Evolutionary conservation across 257 asterid species (phyloP).

Genomic region (Gynochthodes officinalis): DNA sequence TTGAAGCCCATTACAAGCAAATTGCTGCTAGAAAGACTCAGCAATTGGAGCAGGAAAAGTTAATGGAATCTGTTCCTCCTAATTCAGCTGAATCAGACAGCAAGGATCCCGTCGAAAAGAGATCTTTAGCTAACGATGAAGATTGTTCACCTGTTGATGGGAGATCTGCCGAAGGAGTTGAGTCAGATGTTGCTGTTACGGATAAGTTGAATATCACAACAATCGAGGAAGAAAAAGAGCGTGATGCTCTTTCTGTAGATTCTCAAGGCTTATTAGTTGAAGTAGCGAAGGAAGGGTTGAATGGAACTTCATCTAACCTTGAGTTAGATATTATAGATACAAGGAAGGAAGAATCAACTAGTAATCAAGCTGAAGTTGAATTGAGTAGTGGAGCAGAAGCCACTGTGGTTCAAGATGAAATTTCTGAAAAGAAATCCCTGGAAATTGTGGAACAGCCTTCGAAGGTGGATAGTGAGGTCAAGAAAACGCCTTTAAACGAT

Average conservation of each 20-base stretch:
- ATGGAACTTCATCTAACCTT: constrained; percentile 14
- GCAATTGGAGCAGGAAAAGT: constrained; percentile 60
- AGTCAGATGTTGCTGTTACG: constrained; percentile 20
- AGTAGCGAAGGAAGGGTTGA: constrained; percentile 33
- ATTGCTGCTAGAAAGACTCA: constrained; percentile 80
- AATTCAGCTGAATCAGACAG: constrained; percentile 27
- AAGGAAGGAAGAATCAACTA: constrained; percentile 28
- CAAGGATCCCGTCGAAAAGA: constrained; percentile 18
- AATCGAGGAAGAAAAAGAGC: constrained; percentile 11
- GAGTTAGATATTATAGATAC: constrained; percentile 27
- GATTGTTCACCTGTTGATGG: constrained; percentile 17
- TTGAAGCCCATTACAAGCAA: constrained; percentile 91
- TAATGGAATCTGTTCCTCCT: constrained; percentile 21
- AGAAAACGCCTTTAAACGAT: constrained; percentile 26
- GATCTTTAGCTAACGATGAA: constrained; percentile 20
- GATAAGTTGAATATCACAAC: constrained; percentile 4
- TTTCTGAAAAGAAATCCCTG: constrained; percentile 17
- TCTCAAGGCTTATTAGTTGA: constrained; percentile 21
- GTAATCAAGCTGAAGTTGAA: constrained; percentile 23
- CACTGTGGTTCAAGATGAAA: constrained; percentile 15
- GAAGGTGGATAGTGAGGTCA: constrained; percentile 28
- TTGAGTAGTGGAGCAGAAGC: constrained; percentile 29
- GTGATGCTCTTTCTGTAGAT: constrained; percentile 26
- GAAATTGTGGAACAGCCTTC: constrained; percentile 28
- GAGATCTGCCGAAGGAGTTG: constrained; percentile 30